These are phyloP conservation scores for Scheffersomyces parashehatae DNA, from an alignment of 1,139 yeast species.

Conservation along the genomic window DNA sequence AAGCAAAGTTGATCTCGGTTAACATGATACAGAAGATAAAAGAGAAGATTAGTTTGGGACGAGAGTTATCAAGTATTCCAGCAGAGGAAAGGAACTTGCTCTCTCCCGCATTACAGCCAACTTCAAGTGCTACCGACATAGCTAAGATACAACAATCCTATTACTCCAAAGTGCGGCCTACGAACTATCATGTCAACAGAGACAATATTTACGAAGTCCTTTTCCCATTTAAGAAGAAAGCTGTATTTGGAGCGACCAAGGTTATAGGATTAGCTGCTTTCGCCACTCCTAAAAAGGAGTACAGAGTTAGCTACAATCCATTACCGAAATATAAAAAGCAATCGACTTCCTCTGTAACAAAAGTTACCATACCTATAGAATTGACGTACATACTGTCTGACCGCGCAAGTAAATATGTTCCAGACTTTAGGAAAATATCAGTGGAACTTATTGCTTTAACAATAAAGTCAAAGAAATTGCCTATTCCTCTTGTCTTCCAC, in stretches of 20 bases:
- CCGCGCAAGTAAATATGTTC: slow-evolving; percentile 18
- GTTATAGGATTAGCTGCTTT: slow-evolving; percentile 35
- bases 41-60: slow-evolving; percentile 26
- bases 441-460: slow-evolving; percentile 36
- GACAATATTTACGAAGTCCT: slow-evolving; percentile 30
- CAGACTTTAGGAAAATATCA: slow-evolving; percentile 30
- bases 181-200: slow-evolving; percentile 1
- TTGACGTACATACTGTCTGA: slow-evolving; percentile 25
- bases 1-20: slow-evolving; percentile 30
- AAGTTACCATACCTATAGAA: slow-evolving; percentile 28
- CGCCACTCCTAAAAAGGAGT: slow-evolving; percentile 32
- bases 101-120: slow-evolving; percentile 14
- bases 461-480: slow-evolving; percentile 30
- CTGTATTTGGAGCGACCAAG: slow-evolving; percentile 32
- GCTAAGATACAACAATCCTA: slow-evolving; percentile 35
- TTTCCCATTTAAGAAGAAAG: slow-evolving; percentile 32
- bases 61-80: slow-evolving; percentile 14
- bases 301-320: slow-evolving; percentile 24
- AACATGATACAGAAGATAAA: slow-evolving; percentile 28
- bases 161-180: slow-evolving; percentile 18
- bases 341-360: slow-evolving; percentile 11
- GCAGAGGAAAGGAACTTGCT: slow-evolving; percentile 1
- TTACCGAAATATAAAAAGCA: slow-evolving; percentile 9
- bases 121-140: slow-evolving; percentile 23
- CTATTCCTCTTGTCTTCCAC: slow-evolving; percentile 39